These are phyloP conservation scores for Ophidiomyces ophidiicola DNA, from an alignment of 2,329 filamentous ascomycete genomes.

Conservation along the genomic window DNA sequence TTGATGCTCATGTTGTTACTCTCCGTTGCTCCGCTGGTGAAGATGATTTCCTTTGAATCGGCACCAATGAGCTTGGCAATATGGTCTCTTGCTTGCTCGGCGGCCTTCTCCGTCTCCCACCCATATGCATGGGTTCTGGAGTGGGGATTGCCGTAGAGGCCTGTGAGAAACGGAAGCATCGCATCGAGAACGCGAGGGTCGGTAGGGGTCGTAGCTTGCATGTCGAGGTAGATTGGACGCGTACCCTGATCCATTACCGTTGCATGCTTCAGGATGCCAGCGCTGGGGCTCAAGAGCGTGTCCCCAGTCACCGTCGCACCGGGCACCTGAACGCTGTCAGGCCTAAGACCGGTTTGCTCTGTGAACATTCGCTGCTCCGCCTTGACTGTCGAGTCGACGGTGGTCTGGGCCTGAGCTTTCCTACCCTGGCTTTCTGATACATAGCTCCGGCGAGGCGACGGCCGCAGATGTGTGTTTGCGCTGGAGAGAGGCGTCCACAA, in stretches of 20 bases:
- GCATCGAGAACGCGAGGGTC: constrained; percentile 90
- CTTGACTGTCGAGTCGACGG: constrained; percentile 70
- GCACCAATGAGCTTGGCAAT: constrained; percentile 81
- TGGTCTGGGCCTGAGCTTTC: constrained; percentile 64
- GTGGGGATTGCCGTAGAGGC: constrained; percentile 92
- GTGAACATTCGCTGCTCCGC: constrained; percentile 72
- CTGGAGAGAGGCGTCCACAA: constrained; percentile 28
- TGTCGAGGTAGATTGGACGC: constrained; percentile 92
- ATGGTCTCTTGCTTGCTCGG: constrained; percentile 73
- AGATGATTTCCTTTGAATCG: constrained; percentile 95
- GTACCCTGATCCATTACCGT: constrained; percentile 86
- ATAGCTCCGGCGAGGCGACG: constrained; percentile 53
- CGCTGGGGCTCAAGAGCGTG: constrained; percentile 68
- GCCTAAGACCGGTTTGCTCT: constrained; percentile 43
- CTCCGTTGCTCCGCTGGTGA: constrained; percentile 94
- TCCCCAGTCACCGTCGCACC: constrained; percentile 47
- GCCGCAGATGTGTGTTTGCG: no score
- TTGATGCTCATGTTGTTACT: constrained; percentile 99
- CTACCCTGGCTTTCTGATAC: constrained; percentile 66
- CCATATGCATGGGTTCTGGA: constrained; percentile 96
- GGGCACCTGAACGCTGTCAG: constrained; percentile 48
- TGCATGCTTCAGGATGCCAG: constrained; percentile 75
- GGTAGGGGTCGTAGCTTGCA: constrained; percentile 92
- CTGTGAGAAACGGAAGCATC: constrained; percentile 90
- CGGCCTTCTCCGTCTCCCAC: constrained; percentile 93